Evolutionary conservation across 345 rosid genomes (phyloP), one percentile per base, ranked within the genome.

Genomic region (Clausena lansium): DNA sequence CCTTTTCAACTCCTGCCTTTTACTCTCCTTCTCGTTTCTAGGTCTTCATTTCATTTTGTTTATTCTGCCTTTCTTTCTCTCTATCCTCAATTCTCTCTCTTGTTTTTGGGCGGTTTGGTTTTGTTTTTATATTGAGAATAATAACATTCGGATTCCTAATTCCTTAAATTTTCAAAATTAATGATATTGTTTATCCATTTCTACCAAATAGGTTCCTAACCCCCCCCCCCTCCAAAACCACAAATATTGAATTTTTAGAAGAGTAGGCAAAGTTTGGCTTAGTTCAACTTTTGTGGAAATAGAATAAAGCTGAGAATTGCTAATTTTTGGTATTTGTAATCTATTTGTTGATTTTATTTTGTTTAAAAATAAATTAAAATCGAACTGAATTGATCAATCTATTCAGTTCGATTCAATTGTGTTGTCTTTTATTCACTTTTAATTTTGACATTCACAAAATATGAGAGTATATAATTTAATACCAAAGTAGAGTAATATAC

Each of bases 301-400:
- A 5, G 1, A 13, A 9, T 13, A 45, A 45, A 45, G 17, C 0
- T 3, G 17, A 13, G 3, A 45, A 45, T 45, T 45, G 15, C 0
- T 17, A 52, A 17, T 5, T 15, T 52, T 52, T 17, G 0, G 6
- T 50, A 1, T 17, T 5, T 50, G 15, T 52, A 1, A 15, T 15
- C 17, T 52, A 17, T 52, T 0, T 52, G 17, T 52, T 52, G 22
- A 19, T 52, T 52, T 50, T 19, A 15, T 5, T 50, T 17, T 1
- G 0, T 52, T 52, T 52, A 5, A 50, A 2, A 17, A 17, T 52
- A 0, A 52, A 52, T 52, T 1, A 52, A 52, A 52, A 17, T 17
- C 8, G 0, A 52, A 52, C 0, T 19, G 0, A 52, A 52, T 17
- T 19, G 0, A 52, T 17, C 2, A 52, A 0, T 1, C 2, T 1